These are phyloP conservation scores for Schwanniomyces etchellsii DNA, from an alignment of 1,139 yeast species.

Conservation along the genomic window DNA sequence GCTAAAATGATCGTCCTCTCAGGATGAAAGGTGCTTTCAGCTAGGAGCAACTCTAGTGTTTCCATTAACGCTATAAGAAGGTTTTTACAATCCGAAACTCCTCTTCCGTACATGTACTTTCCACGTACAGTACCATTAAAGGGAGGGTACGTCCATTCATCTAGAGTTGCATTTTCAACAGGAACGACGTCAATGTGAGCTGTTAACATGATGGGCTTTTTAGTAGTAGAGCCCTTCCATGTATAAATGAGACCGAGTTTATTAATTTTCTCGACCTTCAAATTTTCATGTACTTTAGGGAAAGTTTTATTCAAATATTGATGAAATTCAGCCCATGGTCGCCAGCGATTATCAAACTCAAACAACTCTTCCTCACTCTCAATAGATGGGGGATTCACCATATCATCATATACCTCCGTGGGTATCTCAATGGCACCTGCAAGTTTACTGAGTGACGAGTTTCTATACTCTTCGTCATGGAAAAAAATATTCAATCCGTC, in stretches of 20 bases:
- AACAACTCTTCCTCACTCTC: conserved; percentile 20
- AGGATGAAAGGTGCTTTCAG: conserved; percentile 31
- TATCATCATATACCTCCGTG: conserved; percentile 55
- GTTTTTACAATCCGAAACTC: conserved; percentile 44
- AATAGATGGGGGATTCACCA: conserved; percentile 20
- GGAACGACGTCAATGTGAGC: conserved; percentile 52
- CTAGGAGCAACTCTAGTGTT: conserved; percentile 34
- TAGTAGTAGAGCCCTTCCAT: conserved; percentile 25
- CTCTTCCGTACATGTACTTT: conserved; percentile 37
- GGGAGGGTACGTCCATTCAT: conserved; percentile 40
- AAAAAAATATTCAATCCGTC: conserved; percentile 22
- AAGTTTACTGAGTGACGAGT: conserved; percentile 36
- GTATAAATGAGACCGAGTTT: conserved; percentile 30
- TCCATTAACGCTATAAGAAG: conserved; percentile 36
- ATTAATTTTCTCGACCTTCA: conserved; percentile 26
- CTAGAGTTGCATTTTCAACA: conserved; percentile 32
- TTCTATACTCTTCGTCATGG: conserved; percentile 33
- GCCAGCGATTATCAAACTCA: conserved; percentile 25
- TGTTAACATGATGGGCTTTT: conserved; percentile 37
- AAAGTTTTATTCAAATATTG: conserved; percentile 22
- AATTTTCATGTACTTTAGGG: conserved; percentile 27
- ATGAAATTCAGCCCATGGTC: conserved; percentile 24
- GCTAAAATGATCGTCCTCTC: conserved; percentile 37
- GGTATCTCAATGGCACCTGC: conserved; percentile 56
- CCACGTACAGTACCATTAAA: conserved; percentile 39